These are phyloP conservation scores for Termitomyces eurrhizus DNA, from an alignment of 768 basidiomycete species.

Conservation along the genomic window DNA sequence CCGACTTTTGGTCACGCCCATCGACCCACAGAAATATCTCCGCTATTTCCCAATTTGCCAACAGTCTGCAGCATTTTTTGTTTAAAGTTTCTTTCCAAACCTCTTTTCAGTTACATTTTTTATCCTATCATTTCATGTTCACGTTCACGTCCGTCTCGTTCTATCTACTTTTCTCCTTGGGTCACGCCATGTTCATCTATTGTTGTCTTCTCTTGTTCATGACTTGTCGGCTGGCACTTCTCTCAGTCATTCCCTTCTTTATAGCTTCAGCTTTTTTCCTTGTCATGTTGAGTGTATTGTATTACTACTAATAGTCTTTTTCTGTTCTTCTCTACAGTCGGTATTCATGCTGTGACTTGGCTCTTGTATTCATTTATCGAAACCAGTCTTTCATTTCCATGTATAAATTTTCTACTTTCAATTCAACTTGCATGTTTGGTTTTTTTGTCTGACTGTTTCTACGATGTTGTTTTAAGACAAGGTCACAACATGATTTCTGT, in stretches of 20 bases:
- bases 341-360: neutral
- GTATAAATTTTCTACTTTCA: neutral
- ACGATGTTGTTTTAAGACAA: neutral
- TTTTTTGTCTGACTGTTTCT: too few relatives aligned
- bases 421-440: neutral
- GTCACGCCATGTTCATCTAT: constrained; percentile 6
- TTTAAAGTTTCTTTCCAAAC: constrained; percentile 1
- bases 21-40: constrained; percentile 19
- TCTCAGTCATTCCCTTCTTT: constrained; percentile 3
- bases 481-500: too few relatives aligned
- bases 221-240: neutral
- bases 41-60: constrained; percentile 17
- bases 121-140: constrained; percentile 10
- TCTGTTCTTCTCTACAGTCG: neutral
- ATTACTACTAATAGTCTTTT: constrained; percentile 5
- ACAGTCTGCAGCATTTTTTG: constrained; percentile 4
- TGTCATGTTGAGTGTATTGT: constrained; percentile 8
- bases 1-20: constrained; percentile 12
- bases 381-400: neutral
- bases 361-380: neutral
- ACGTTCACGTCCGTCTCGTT: neutral
- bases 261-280: constrained; percentile 1
- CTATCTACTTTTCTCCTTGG: constrained; percentile 3
- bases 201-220: constrained; percentile 7
- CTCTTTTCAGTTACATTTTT: constrained; percentile 7